Conservation (phyloP, 1,284 basidiomycete species). For the Schizophyllum amplum region DNA sequence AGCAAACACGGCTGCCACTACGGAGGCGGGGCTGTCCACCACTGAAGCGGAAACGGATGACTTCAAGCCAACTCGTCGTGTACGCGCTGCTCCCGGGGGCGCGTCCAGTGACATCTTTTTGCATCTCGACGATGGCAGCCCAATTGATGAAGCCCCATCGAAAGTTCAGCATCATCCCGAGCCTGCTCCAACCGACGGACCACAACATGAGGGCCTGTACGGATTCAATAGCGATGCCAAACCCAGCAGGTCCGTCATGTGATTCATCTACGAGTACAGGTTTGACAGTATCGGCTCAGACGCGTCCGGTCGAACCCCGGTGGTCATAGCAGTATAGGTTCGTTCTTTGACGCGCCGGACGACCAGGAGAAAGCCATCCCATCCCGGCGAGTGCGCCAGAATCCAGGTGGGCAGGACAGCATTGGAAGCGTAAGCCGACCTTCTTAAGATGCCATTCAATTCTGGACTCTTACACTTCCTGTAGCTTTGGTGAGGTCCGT, state of each 20-base stretch:
- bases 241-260: slow-evolving; percentile 36
- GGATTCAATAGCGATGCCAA: slow-evolving; percentile 17
- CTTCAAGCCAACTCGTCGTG: slow-evolving; percentile 44
- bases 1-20: background rate
- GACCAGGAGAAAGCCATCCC: background rate
- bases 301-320: slow-evolving; percentile 48
- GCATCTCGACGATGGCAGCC: slow-evolving; percentile 34
- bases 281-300: slow-evolving; percentile 24
- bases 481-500: too few species aligned
- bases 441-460: too few species aligned
- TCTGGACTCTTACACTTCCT: too few species aligned
- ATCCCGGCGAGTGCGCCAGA: background rate
- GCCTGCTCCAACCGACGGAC: background rate
- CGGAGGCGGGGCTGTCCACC: background rate
- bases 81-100: slow-evolving; percentile 42
- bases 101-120: slow-evolving; percentile 38
- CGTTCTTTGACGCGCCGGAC: slow-evolving; percentile 24
- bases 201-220: background rate
- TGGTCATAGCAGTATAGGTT: slow-evolving; percentile 36
- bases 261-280: background rate
- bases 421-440: background rate
- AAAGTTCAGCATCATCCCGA: slow-evolving; percentile 9
- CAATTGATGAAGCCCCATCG: slow-evolving; percentile 34
- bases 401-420: background rate
- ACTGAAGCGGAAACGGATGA: slow-evolving; percentile 11